A percentile compares a stretch with the other conserved stretches of the same genome.
phyloP scores from a whole-genome alignment of 2,329 filamentous ascomycete genomes.

The Botrytis fabae region DNA sequence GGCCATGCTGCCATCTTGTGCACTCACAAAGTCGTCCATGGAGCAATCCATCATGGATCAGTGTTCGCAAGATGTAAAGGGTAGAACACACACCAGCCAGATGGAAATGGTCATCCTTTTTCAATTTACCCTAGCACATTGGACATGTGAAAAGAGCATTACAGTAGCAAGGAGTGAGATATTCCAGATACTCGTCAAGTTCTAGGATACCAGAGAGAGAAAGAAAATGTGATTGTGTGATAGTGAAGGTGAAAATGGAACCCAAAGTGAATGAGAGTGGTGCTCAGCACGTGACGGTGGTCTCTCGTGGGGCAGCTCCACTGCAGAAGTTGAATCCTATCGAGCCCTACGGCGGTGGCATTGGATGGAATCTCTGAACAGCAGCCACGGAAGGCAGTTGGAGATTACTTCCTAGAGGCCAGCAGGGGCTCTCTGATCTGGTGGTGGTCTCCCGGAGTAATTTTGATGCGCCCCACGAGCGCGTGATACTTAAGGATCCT shows the following conservation, averaged over 20 bases:
- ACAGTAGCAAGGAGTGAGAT: background rate
- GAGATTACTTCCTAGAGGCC: background rate
- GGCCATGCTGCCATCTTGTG: background rate
- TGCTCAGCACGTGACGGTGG: background rate
- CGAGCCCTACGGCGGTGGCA: background rate
- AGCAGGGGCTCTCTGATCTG: background rate
- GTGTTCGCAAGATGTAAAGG: background rate
- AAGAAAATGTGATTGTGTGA: background rate
- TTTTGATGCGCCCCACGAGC: background rate
- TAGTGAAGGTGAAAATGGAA: background rate
- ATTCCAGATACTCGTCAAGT: background rate
- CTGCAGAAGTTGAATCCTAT: background rate
- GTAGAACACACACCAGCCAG: background rate
- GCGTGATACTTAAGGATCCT: background rate
- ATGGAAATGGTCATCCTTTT: background rate
- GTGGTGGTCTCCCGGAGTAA: background rate
- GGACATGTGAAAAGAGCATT: background rate
- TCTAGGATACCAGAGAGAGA: background rate
- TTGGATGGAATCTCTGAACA: background rate
- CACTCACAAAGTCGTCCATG: background rate
- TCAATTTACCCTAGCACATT: background rate
- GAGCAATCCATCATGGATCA: background rate
- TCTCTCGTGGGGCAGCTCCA: background rate
- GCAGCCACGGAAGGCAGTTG: background rate
- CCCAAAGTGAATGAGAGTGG: background rate